Percentiles rank a stretch among this genome's conserved stretches.
Conservation (phyloP, 2,329 filamentous ascomycete species). For the Epichloe glyceriae region DNA sequence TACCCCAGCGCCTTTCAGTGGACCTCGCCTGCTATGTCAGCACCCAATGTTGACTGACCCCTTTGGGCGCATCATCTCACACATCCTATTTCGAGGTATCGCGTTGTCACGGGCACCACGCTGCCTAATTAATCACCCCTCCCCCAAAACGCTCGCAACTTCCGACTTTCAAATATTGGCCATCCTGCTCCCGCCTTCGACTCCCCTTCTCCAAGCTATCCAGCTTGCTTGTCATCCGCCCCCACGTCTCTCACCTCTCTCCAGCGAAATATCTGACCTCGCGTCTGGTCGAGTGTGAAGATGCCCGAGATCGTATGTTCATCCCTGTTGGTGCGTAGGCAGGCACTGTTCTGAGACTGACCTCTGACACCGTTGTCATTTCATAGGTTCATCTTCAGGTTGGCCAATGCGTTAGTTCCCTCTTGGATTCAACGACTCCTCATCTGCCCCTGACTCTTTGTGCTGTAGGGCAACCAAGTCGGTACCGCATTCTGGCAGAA, state of each 20-base stretch:
- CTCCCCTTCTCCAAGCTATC: not conserved
- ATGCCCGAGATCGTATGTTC: slow-evolving; percentile 8
- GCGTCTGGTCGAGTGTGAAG: not conserved
- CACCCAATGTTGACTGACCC: not conserved
- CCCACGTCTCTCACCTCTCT: not conserved
- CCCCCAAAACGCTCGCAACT: not conserved
- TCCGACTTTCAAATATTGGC: not conserved
- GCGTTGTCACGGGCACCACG: slow-evolving; percentile 1
- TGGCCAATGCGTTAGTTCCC: slow-evolving; percentile 78
- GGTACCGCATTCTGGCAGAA: slow-evolving; percentile 98
- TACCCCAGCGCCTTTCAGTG: not conserved
- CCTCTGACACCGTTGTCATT: slow-evolving; percentile 36
- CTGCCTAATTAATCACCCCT: not conserved
- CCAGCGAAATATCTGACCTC: not conserved
- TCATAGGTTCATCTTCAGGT: slow-evolving; percentile 96
- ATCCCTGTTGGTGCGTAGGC: not conserved
- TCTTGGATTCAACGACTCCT: not conserved
- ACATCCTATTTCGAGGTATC: not conserved
- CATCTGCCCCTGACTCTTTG: slow-evolving; percentile 8
- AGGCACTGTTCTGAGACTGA: not conserved
- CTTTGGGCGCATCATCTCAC: slow-evolving; percentile 1
- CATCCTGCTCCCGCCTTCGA: not conserved
- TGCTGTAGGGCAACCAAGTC: slow-evolving; percentile 91
- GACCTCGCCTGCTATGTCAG: not conserved
- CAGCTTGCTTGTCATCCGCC: too few relatives aligned